Evolutionary conservation across 805 yeast species (phyloP).

Genomic region (Saturnispora bothae): DNA sequence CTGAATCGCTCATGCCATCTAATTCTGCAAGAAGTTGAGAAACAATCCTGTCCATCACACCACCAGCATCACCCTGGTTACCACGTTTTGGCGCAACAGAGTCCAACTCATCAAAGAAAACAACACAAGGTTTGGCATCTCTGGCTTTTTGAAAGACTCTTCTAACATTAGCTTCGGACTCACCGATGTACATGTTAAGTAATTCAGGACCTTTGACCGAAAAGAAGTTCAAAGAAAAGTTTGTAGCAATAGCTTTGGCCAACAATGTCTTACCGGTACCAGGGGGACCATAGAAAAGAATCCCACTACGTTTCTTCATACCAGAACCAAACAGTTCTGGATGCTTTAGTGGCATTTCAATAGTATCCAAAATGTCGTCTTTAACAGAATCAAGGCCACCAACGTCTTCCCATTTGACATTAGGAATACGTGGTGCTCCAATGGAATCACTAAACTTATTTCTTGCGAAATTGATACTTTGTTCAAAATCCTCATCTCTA

Average conservation of each 20-base stretch:
- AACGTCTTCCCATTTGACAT: constrained; percentile 93
- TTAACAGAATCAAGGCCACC: constrained; percentile 91
- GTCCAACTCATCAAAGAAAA: constrained; percentile 94
- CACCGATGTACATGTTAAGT: constrained; percentile 96
- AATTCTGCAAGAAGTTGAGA: constrained; percentile 90
- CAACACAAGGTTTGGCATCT: constrained; percentile 96
- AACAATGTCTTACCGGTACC: constrained; percentile 95
- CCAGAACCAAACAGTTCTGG: constrained; percentile 86
- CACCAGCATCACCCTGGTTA: constrained; percentile 97
- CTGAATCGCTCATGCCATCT: constrained; percentile 89
- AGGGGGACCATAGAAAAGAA: constrained; percentile 94
- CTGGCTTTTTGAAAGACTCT: constrained; percentile 88
- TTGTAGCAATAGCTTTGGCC: constrained; percentile 96
- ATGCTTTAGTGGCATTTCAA: constrained; percentile 88
- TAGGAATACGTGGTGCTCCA: constrained; percentile 94
- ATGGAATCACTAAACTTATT: constrained; percentile 85
- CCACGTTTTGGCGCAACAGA: constrained; percentile 98
- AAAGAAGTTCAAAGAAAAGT: constrained; percentile 86
- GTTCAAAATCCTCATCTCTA: constrained; percentile 51
- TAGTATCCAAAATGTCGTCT: constrained; percentile 87
- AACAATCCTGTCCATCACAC: constrained; percentile 97
- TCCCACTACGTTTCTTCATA: constrained; percentile 87
- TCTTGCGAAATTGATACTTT: constrained; percentile 71
- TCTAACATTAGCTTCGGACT: constrained; percentile 94
- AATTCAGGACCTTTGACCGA: constrained; percentile 97